phyloP scores from a whole-genome alignment of 202 grass and related monocot species.

The Alloteropsis angusta region DNA sequence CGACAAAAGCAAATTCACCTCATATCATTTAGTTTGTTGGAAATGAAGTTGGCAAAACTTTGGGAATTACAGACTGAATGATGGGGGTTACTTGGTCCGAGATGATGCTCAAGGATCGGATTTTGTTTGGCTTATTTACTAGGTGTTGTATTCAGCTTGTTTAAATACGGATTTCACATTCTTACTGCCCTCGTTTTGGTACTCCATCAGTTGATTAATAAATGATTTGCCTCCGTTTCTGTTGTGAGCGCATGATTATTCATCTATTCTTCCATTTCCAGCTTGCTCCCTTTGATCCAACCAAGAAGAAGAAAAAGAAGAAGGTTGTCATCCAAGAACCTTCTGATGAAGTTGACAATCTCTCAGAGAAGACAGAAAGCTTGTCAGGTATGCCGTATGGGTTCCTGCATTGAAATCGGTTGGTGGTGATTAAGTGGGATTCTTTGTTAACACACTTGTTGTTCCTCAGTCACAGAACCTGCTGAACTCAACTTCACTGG shows the following conservation, averaged over 20 bases:
- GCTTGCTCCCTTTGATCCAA: slow-evolving; percentile 71
- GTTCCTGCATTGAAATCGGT: neutral
- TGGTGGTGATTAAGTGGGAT: neutral
- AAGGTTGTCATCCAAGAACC: slow-evolving; percentile 59
- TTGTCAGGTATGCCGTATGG: slow-evolving; percentile 20
- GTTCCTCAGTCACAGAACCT: slow-evolving; percentile 30
- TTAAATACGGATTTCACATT: neutral
- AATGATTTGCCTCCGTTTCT: neutral
- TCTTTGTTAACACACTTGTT: neutral
- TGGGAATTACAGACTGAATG: neutral
- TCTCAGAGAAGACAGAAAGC: slow-evolving; percentile 33
- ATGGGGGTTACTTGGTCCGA: neutral
- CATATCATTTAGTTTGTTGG: neutral
- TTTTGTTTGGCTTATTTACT: slow-evolving; percentile 1
- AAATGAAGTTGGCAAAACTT: neutral
- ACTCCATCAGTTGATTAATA: neutral
- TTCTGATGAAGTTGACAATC: slow-evolving; percentile 28
- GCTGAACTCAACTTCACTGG: slow-evolving; percentile 32
- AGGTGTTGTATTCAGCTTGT: neutral
- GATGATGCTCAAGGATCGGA: neutral
- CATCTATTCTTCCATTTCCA: slow-evolving; percentile 1
- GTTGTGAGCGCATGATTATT: neutral
- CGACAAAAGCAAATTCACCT: neutral
- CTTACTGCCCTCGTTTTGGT: neutral
- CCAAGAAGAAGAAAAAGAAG: slow-evolving; percentile 95